Evolutionary conservation across 1,284 basidiomycete genomes (phyloP), one percentile per base, ranked within the genome.

Genomic region (Ganoderma lingzhi): DNA sequence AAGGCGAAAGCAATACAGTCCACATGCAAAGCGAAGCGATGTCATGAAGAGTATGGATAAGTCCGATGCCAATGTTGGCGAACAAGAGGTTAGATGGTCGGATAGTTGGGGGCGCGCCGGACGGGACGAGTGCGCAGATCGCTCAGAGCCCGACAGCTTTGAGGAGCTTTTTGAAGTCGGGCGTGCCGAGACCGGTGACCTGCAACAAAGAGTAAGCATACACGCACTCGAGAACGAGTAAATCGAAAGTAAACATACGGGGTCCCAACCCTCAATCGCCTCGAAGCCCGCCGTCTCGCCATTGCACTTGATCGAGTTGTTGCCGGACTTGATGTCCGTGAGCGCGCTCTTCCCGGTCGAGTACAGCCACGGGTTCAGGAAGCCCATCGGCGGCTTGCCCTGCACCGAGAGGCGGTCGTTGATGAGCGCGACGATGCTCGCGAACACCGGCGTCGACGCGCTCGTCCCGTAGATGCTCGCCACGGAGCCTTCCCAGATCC

Each of bases 341-440:
- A 78, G 67, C 62, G 74, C 75, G 8, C 63, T 39, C 44, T 48
- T 63, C 37, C 65, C 73, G 17, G 62, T 71, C 55, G 62, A 59
- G 65, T 76, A 84, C 65, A 82, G 76, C 73, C 83, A 80, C 6
- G 86, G 85, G 77, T 87, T 87, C 55, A 87, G 66, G 80, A 85
- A 87, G 1, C 86, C 86, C 4, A 87, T 77, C 35, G 71, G 64
- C 15, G 75, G 71, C 75, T 84, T 84, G 30, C 86, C 86, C 17
- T 76, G 64, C 4, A 77, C 71, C 32, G 85, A 73, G 14, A 84
- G 82, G 23, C 80, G 79, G 72, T 88, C 88, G 75, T 90, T 90
- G 28, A 90, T 76, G 74, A 90, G 80, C 3, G 87, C 82, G 62
- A 91, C 77, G 66, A 90, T 81, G 30, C 84, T 80, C n/a, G 84